A percentile compares a stretch with the other conserved stretches of the same genome.
Conservation (phyloP, 805 yeast species). For the Scheffersomyces spartinae region DNA sequence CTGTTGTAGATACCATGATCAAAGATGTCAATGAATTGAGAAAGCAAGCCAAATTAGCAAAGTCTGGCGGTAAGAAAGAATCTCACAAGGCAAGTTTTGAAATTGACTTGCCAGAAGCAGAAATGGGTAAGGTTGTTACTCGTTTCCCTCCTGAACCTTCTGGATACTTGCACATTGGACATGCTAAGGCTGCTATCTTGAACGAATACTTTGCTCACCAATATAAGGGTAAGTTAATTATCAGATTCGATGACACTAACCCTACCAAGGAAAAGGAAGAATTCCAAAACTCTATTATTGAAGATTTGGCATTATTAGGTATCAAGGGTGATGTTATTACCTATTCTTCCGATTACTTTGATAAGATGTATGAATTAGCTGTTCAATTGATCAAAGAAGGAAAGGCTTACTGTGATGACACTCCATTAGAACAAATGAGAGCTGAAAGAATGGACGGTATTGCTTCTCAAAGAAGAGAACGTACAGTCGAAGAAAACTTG, state of each 20-base stretch:
- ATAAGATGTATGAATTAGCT: conserved; percentile 80
- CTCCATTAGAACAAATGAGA: conserved; percentile 91
- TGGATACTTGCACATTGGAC: conserved; percentile 98
- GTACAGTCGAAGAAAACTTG: conserved; percentile 87
- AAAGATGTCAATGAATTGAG: conserved; percentile 65
- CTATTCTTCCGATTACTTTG: conserved; percentile 89
- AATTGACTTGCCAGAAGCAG: conserved; percentile 85
- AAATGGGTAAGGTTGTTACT: conserved; percentile 90
- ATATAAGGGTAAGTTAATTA: conserved; percentile 92
- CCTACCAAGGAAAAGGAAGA: conserved; percentile 95
- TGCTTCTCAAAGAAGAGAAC: conserved; percentile 83
- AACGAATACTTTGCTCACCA: conserved; percentile 94
- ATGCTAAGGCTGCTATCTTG: conserved; percentile 94
- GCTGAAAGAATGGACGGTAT: conserved; percentile 98
- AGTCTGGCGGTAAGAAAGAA: conserved; percentile 60
- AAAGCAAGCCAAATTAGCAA: conserved; percentile 44
- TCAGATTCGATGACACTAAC: conserved; percentile 96
- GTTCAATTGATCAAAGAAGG: conserved; percentile 86
- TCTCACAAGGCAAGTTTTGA: conserved; percentile 91
- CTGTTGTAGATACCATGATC: conserved; percentile 52
- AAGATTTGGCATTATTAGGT: conserved; percentile 83
- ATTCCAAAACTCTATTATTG: conserved; percentile 87
- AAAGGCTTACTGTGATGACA: conserved; percentile 95
- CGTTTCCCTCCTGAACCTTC: conserved; percentile 99
- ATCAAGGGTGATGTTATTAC: conserved; percentile 85